Base-by-base conservation (phyloP, 2,329 filamentous ascomycete genomes). In the Fusarium tjaetaba region DNA sequence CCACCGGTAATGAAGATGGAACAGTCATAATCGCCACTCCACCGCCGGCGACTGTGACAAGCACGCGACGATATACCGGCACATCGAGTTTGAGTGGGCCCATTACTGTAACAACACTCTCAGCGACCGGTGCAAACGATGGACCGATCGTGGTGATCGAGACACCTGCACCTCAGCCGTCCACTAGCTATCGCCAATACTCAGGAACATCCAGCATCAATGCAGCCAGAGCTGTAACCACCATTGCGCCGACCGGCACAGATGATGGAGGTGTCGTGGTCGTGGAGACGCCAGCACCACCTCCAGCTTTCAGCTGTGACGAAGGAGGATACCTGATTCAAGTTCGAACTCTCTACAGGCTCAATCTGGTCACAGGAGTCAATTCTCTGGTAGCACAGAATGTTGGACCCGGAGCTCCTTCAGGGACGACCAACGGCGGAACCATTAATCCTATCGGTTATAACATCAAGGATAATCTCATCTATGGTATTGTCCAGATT, bases 311-410 rank as follows among this genome's bases (percentile, higher is more conserved):
- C 26, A 62, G 36, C 4, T 68, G 65, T 45, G 65, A 68, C 13
- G 65, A 62, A 36, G 65, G 65, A 22, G 65, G 65, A 14, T 68
- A 68, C 36, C n/a, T 68, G 64, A 68, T 68, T 11, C 65, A 68
- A 32, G 13, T 43, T 8, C 52, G 51, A 14, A 68, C 64, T 18
- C 64, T 68, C 0, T 68, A 68, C 15, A 30, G 65, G 22, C 30
- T 68, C 3, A 68, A 68, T 4, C 14, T 68, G 1, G 48, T 63
- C 5, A 63, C 55, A 2, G 65, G 65, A 20, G 30, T 55, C 3
- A 68, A 68, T 8, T 7, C n/a, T 5, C 42, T 49, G 4, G 64
- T 68, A 2, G 65, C 46, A 6, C 61, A 32, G 6, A 52, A 46
- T 11, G 52, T 68, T 1, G 65, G 65, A 4, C 65, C 64, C 0